A percentile compares a stretch with the other conserved stretches of the same genome.
Evolutionary conservation across 306 rosid species (phyloP).

Genomic region (Rosa persica): DNA sequence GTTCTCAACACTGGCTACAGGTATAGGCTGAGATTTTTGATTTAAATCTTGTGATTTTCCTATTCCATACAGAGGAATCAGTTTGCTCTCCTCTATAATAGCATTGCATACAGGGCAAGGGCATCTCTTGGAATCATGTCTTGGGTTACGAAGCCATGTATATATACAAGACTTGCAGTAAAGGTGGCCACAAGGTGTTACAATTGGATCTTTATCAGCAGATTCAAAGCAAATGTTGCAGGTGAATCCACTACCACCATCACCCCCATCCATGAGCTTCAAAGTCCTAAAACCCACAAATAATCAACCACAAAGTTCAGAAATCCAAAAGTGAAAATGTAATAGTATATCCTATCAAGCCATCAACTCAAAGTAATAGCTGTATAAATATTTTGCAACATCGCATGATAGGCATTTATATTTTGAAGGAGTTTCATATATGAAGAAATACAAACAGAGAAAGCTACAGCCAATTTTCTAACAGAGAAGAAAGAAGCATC

Average conservation of each 20-base stretch:
- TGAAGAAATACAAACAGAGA: neutral
- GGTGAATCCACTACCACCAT: neutral
- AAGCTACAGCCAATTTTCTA: neutral
- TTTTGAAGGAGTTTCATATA: neutral
- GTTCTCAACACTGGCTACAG: neutral
- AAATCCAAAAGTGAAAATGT: neutral
- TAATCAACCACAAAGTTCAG: neutral
- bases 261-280: neutral
- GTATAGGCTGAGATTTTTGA: neutral
- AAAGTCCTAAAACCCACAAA: neutral
- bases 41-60: neutral
- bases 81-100: conserved; percentile 2
- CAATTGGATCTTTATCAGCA: conserved; percentile 19
- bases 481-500: neutral
- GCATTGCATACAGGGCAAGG: conserved; percentile 15
- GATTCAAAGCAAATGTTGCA: conserved; percentile 24
- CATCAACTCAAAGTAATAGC: neutral
- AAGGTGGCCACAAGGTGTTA: conserved; percentile 30
- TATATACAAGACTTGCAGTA: conserved; percentile 21
- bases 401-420: neutral
- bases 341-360: neutral
- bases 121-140: neutral
- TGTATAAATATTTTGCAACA: neutral
- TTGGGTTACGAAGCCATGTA: conserved; percentile 10
- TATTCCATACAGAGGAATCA: conserved; percentile 26